Conservation (phyloP, 2,329 filamentous ascomycete genomes). For the Penicillium sp. region DNA sequence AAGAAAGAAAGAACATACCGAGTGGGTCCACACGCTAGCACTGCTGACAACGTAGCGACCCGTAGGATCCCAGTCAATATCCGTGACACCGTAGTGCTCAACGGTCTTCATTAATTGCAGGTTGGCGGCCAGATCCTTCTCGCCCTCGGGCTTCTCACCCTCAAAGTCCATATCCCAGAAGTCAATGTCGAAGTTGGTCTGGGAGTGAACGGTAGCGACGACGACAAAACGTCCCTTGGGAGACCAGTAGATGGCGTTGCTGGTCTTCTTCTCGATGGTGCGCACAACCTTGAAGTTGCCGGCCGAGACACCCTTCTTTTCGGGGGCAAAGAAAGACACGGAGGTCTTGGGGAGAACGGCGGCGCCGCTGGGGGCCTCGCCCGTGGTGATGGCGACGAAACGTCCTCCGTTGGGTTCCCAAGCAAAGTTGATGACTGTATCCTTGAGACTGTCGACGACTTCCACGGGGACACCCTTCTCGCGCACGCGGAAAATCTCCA, state of each 20-base stretch:
- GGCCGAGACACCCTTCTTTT: constrained; percentile 75
- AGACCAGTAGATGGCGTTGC: constrained; percentile 98
- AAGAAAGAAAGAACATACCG: constrained; percentile 51
- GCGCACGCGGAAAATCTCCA: constrained; percentile 94
- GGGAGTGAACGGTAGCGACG: constrained; percentile 82
- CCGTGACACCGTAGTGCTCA: constrained; percentile 95
- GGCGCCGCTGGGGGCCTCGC: constrained; percentile 67
- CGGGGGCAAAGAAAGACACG: constrained; percentile 91
- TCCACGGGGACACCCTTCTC: constrained; percentile 98
- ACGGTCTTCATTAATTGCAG: constrained; percentile 85
- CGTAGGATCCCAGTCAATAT: constrained; percentile 96
- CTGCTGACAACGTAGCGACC: constrained; percentile 89
- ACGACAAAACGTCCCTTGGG: constrained; percentile 91
- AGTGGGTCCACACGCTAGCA: constrained; percentile 90
- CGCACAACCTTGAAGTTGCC: constrained; percentile 96
- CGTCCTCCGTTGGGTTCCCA: constrained; percentile 98
- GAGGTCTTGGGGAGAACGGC: constrained; percentile 87
- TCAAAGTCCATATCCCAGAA: constrained; percentile 98
- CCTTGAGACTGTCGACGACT: constrained; percentile 94
- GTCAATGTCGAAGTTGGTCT: constrained; percentile 88
- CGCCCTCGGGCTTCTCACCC: constrained; percentile 83
- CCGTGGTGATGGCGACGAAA: constrained; percentile 92
- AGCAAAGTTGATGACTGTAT: constrained; percentile 97
- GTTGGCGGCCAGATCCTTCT: constrained; percentile 94
- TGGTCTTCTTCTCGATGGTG: constrained; percentile 97